Evolutionary conservation across 78 protist species (phyloP).

Genomic region (Bodo saltans): DNA sequence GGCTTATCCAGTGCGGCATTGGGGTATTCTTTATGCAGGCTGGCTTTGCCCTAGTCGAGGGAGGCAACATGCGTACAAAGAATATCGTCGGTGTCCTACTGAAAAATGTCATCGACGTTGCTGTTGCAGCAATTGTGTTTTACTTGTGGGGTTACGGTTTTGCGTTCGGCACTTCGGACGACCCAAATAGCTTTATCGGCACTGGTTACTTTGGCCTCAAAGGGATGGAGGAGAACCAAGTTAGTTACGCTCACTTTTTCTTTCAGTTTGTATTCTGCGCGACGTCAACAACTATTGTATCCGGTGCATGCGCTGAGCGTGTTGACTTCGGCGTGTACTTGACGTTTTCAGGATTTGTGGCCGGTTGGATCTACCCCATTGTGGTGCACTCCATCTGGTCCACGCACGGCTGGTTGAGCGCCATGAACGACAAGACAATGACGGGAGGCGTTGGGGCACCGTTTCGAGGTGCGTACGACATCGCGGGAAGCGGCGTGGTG

Average conservation of each 20-base stretch:
- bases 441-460: too few relatives aligned
- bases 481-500: slow-evolving; percentile 44
- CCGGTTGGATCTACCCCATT: slow-evolving; percentile 52
- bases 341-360: slow-evolving; percentile 29
- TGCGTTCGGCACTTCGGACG: slow-evolving; percentile 6
- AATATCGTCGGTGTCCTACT: background rate
- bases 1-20: background rate
- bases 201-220: background rate
- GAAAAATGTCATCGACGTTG: slow-evolving; percentile 12
- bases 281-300: slow-evolving; percentile 64
- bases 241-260: background rate
- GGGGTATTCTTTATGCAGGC: slow-evolving; percentile 33
- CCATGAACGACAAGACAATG: background rate
- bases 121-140: background rate
- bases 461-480: slow-evolving; percentile 14
- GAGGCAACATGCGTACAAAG: background rate
- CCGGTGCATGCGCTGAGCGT: slow-evolving; percentile 72
- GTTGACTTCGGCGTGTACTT: slow-evolving; percentile 48
- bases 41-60: slow-evolving; percentile 23
- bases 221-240: background rate
- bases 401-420: background rate
- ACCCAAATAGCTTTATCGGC: slow-evolving; percentile 13
- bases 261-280: slow-evolving; percentile 60
- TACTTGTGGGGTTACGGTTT: slow-evolving; percentile 23
- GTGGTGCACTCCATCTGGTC: slow-evolving; percentile 59